These are phyloP conservation scores for Hortiboletus campestris DNA, from an alignment of 768 basidiomycete genomes.

Conservation along the genomic window DNA sequence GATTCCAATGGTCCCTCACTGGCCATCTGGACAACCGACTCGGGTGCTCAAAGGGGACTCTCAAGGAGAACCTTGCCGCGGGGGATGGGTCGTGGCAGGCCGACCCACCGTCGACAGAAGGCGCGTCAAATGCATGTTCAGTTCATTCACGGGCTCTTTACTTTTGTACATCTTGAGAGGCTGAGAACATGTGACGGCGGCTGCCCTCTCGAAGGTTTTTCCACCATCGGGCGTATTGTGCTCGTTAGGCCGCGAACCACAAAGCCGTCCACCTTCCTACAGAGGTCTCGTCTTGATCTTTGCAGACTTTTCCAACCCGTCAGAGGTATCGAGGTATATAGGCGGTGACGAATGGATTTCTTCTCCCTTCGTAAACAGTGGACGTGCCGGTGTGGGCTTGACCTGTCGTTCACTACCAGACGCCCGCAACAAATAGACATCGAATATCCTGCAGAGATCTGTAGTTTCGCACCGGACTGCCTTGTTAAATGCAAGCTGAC, in stretches of 20 bases:
- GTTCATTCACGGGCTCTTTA: not conserved
- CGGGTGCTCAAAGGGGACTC: not conserved
- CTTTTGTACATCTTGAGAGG: not conserved
- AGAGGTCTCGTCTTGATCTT: not conserved
- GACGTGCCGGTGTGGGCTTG: not conserved
- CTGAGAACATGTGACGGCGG: not conserved
- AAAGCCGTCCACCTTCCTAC: not conserved
- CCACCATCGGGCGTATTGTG: not conserved
- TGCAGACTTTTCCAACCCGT: not conserved
- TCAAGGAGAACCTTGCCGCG: not conserved
- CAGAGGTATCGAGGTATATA: not conserved
- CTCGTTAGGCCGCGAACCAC: not conserved
- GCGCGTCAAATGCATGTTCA: not conserved
- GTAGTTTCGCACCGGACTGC: not conserved
- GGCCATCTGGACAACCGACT: not conserved
- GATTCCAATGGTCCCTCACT: too few relatives aligned
- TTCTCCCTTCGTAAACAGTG: not conserved
- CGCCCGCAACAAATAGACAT: not conserved
- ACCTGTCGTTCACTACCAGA: not conserved
- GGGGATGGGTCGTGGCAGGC: not conserved
- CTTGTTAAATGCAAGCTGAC: not conserved
- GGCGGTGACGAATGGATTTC: constrained; percentile 1
- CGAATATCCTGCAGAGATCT: not conserved
- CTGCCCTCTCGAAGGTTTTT: not conserved
- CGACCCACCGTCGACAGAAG: not conserved